Percentiles rank a stretch among this genome's conserved stretches.
These are phyloP conservation scores for Peribolospora baueri DNA, from an alignment of 768 basidiomycete species.

Conservation along the genomic window DNA sequence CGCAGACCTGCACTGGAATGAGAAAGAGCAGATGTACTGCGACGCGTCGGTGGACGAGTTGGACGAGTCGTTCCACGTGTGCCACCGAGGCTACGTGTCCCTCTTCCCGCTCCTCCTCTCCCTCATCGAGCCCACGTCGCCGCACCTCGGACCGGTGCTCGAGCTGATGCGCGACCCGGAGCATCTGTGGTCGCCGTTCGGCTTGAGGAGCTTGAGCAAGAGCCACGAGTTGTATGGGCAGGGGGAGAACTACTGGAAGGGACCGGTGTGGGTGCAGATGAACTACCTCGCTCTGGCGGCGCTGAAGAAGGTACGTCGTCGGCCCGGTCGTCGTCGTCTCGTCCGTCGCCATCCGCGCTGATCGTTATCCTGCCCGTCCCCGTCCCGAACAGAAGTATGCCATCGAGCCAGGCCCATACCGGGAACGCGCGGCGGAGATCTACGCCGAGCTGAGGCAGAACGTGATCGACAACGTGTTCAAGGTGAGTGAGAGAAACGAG, in stretches of 20 bases:
- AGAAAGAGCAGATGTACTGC: slow-evolving; percentile 75
- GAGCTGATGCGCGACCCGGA: slow-evolving; percentile 54
- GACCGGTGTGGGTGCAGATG: slow-evolving; percentile 93
- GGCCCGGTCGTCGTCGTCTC: neutral
- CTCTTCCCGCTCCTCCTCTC: slow-evolving; percentile 77
- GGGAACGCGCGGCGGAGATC: slow-evolving; percentile 44
- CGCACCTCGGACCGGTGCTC: slow-evolving; percentile 55
- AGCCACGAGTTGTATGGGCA: slow-evolving; percentile 69
- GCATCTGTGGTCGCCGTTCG: slow-evolving; percentile 77
- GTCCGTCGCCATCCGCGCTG: neutral
- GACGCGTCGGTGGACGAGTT: slow-evolving; percentile 64
- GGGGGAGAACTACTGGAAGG: slow-evolving; percentile 94
- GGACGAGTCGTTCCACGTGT: slow-evolving; percentile 76
- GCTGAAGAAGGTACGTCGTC: slow-evolving; percentile 38
- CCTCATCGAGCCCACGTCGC: slow-evolving; percentile 49
- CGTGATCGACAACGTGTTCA: slow-evolving; percentile 58
- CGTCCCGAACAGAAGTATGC: slow-evolving; percentile 39
- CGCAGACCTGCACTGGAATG: slow-evolving; percentile 77
- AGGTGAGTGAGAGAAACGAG: slow-evolving; percentile 20
- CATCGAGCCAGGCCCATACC: slow-evolving; percentile 53
- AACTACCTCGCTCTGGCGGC: slow-evolving; percentile 70
- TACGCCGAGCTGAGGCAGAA: slow-evolving; percentile 60
- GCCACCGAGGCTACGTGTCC: slow-evolving; percentile 69
- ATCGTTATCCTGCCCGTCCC: neutral
- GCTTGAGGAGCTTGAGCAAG: slow-evolving; percentile 66